Evolutionary conservation across 2,329 filamentous ascomycete species (phyloP), one percentile per base, ranked within the genome.

Genomic region (Pyrenochaeta sp.): DNA sequence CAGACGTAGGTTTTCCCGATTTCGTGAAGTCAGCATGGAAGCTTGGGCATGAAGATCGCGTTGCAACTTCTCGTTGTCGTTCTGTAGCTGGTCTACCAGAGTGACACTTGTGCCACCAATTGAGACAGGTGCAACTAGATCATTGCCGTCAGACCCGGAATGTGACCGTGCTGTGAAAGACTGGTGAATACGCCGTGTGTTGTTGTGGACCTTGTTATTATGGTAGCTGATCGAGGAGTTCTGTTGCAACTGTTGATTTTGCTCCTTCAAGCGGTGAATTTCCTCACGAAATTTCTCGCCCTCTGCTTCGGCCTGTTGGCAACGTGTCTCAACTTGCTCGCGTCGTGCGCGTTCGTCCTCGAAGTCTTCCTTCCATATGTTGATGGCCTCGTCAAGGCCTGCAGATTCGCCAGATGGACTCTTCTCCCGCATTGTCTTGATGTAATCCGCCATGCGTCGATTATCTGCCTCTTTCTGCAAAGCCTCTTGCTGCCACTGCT

Each of bases 11-110:
- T 97, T 96, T 72, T 99, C 95, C 21, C 92, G 90, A 69, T 97
- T 97, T 20, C 95, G 86, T 31, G 95, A 98, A 1, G 94, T 97
- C 30, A 99, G 84, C 92, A 99, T 98, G 0, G 93, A 97, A 0
- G 93, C 96, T 74, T 99, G 95, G 2, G 95, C 95, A 56, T 93
- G 92, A 27, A 98, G 90, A 75, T 98, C 93, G 48, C 93, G 90
- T 47, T 94, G 87, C 29, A 99, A 78, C 73, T 97, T 94, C 2
- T 92, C 91, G 67, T 97, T 98, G 69, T 98, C 94, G 70, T 94
- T 92, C 45, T 91, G 89, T 23, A 98, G 79, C 63, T 96, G 89
- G 58, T 97, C 92, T n/a, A 95, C 90, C 10, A 91, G 84, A 1
- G 92, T 84, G 7, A 86, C 90, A 58, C 83, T 87, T 1, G 87